A percentile compares a stretch with the other conserved stretches of the same genome.
These are phyloP conservation scores for Alternaria triticimaculans DNA, from an alignment of 2,329 filamentous ascomycete genomes.

Conservation along the genomic window DNA sequence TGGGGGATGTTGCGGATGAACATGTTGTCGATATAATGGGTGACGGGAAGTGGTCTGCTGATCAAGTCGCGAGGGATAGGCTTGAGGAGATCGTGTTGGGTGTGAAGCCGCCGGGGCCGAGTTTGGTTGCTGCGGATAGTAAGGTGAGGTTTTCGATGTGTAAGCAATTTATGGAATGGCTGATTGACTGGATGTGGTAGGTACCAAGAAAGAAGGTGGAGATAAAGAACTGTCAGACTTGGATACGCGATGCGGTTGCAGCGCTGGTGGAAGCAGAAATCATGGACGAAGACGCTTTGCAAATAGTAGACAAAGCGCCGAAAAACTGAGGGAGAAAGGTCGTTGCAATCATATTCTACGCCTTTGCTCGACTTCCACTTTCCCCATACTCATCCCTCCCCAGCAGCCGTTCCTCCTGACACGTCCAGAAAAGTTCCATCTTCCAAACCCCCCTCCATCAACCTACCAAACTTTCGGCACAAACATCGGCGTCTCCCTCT, in stretches of 20 bases:
- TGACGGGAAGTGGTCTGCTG: slow-evolving; percentile 2
- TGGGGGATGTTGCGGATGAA: slow-evolving; percentile 16
- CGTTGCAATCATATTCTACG: no score
- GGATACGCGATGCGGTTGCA: background rate
- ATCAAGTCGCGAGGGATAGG: slow-evolving; percentile 12
- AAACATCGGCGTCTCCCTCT: slow-evolving; percentile 69
- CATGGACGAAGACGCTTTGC: background rate
- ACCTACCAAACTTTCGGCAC: slow-evolving; percentile 63
- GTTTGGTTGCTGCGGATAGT: slow-evolving; percentile 16
- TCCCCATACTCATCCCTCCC: no score
- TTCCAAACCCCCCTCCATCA: background rate
- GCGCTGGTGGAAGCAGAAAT: background rate
- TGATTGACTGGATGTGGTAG: background rate
- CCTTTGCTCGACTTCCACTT: no score
- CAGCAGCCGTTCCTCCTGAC: no score
- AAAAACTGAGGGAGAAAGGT: background rate
- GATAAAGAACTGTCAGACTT: background rate
- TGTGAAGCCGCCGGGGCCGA: slow-evolving; percentile 25
- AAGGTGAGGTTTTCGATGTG: background rate
- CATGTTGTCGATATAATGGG: slow-evolving; percentile 15
- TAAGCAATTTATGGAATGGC: background rate
- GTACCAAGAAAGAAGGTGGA: background rate
- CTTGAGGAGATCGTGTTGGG: slow-evolving; percentile 27
- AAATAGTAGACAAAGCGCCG: background rate
- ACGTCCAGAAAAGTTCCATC: no score